Conservation (phyloP, 495 filamentous ascomycete genomes). For the Tricharina praecox region DNA sequence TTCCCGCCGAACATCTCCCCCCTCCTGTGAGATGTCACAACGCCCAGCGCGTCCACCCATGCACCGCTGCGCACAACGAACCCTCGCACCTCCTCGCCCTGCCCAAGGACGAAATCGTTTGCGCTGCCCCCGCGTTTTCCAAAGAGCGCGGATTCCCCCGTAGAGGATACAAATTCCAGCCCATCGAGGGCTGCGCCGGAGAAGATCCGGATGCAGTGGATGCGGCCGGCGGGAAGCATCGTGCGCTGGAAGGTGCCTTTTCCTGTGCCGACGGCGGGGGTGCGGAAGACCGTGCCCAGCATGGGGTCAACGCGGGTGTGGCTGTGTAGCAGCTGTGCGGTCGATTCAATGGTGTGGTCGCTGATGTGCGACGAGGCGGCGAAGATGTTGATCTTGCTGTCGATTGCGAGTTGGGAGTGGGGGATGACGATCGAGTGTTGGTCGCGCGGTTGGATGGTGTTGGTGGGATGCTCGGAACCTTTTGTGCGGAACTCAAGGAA, state of each 20-base stretch:
- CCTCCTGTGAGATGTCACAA: neutral
- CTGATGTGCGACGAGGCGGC: neutral
- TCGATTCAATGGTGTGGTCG: neutral
- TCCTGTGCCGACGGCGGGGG: neutral
- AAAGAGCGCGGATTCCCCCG: neutral
- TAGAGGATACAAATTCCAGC: neutral
- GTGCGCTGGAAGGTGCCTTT: conserved; percentile 1
- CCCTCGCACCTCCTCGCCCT: conserved; percentile 2
- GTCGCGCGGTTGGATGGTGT: neutral
- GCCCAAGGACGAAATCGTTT: neutral
- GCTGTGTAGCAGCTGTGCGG: neutral
- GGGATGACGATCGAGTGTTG: neutral
- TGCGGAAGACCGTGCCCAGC: conserved; percentile 1
- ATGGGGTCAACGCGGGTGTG: neutral
- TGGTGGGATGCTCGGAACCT: neutral
- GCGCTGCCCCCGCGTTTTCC: neutral
- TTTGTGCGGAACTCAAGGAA: conserved; percentile 3
- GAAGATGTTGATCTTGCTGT: neutral
- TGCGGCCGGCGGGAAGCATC: neutral
- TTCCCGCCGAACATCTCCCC: conserved; percentile 1
- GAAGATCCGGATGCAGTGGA: neutral
- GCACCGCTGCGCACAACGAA: neutral
- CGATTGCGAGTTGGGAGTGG: neutral
- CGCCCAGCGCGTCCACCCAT: conserved; percentile 1
- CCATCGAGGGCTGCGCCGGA: conserved; percentile 4